Evolutionary conservation across 352 stramenopile species (phyloP).

Genomic region (Pythium biforme): DNA sequence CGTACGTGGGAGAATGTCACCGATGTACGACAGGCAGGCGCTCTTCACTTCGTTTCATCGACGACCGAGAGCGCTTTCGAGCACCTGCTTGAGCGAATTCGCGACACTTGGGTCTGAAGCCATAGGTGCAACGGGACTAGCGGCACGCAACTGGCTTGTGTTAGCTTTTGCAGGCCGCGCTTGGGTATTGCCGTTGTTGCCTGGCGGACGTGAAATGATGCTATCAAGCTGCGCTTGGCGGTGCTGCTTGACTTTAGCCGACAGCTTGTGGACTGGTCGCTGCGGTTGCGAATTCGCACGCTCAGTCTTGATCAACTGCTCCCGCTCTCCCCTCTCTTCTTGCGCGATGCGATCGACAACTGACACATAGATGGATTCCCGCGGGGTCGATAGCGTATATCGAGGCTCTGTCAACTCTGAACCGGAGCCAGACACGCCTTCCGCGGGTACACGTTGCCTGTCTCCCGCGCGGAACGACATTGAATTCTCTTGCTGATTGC

Average conservation of each 20-base stretch:
- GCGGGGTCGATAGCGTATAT: slow-evolving; percentile 34
- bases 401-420: slow-evolving; percentile 18
- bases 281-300: neutral
- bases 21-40: no score
- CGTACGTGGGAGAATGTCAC: no score
- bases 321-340: slow-evolving; percentile 19
- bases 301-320: neutral
- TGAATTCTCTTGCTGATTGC: slow-evolving; percentile 1
- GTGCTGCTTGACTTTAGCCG: slow-evolving; percentile 42
- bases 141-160: neutral
- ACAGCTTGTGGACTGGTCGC: slow-evolving; percentile 18
- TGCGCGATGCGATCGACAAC: slow-evolving; percentile 18
- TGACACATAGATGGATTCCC: slow-evolving; percentile 53
- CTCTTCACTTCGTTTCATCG: neutral
- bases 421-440: slow-evolving; percentile 7
- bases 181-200: neutral
- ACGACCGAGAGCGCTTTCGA: slow-evolving; percentile 1
- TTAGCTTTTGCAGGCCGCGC: neutral
- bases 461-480: neutral
- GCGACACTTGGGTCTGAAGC: neutral
- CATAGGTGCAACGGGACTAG: neutral
- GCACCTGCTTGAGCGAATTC: slow-evolving; percentile 1
- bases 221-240: slow-evolving; percentile 41
- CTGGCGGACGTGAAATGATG: neutral
- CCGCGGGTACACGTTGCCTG: neutral